Base-by-base conservation (phyloP, 2,329 filamentous ascomycete genomes). In the Aspergillus eucalypticola region DNA sequence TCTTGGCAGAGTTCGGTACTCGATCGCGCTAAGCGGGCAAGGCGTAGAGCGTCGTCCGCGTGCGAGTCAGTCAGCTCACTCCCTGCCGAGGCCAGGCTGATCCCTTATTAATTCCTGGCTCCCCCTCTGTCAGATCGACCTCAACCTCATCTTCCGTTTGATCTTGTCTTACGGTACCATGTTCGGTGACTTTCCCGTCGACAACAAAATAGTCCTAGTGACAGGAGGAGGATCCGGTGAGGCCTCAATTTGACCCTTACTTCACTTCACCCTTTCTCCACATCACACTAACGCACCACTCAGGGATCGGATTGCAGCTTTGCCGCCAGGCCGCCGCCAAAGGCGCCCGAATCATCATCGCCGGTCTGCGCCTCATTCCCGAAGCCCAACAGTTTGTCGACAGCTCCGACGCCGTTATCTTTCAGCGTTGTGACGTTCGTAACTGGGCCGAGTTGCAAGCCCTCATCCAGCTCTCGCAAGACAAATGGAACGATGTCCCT, bases 101-200 rank as follows among this genome's bases (percentile, higher is more conserved):
- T 25, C 15, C 1, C 15, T 4, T 38, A 21, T 13, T 23, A 10
- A 15, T 8, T 8, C 29, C 50, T 27, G 11, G 7, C 32, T 17
- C 39, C 29, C 29, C 29, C 13, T 38, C 32, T 35, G 32, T 35
- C 32, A 35, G 32, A 35, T 35, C 11, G 8, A 3, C 7, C 29
- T n/a, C 3, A 29, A 21, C 29, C 0, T 27, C 27, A 27, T 32
- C 46, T 29, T 15, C 1, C 2, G 6, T 35, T 35, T 5, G 2
- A 13, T 19, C 25, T 25, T 3, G 2, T 13, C 19, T 13, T 29
- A 5, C 1, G 11, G 10, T 3, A 38, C 29, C 17, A 70, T 60
- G 58, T 70, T 54, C 64, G 58, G 52, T 10, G 50, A 52, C n/a
- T 58, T 58, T 19, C 23, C 46, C 8, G 32, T 58, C 11, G 7